Evolutionary conservation across 2,329 filamentous ascomycete species (phyloP), one percentile per base, ranked within the genome.

Genomic region (Neocatenulostroma microsporum): DNA sequence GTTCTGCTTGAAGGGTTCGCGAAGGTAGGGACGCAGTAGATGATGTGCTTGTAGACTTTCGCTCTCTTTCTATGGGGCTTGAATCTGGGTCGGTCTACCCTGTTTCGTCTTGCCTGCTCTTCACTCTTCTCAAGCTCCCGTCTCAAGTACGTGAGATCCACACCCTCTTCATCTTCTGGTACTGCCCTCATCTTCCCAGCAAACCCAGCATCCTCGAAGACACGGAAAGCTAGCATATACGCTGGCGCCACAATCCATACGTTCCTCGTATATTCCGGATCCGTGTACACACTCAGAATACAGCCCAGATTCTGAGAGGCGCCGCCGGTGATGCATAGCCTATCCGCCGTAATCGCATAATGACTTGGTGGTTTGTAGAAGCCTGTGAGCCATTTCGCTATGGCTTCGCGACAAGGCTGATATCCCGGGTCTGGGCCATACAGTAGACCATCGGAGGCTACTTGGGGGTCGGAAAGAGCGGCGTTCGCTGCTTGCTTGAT

Each of bases 21-120:
- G 58, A 88, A 93, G 0, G 86, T 86, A 0, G 91, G 85, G 11
- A 94, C 87, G 21, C 78, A 76, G 58, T 96, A 96, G 49, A 98
- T 81, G 49, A 95, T 59, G 56, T 95, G 52, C 37, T 79, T 80
- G 64, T 94, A 96, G 37, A 84, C 74, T 54, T 94, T 94, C 25
- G 78, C 73, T 62, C 75, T 71, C 11, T 74, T 67, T 13, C 73
- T 68, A 0, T 67, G 58, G 2, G 68, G 66, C 55, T 85, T 87
- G 50, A 47, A 59, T 27, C 40, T 37, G 3, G 50, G 50, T 5
- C 30, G 14, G 7, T 45, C 47, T 14, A 38, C 40, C 7, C 48
- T 49, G 13, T 50, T 36, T 15, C 41, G 36, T 30, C 39, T 30
- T 12, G 47, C 45, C 11, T 57, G 55, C 12, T 64, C 54, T 49